Conservation (phyloP, 2,329 filamentous ascomycete genomes). For the Clarireedia sp. region DNA sequence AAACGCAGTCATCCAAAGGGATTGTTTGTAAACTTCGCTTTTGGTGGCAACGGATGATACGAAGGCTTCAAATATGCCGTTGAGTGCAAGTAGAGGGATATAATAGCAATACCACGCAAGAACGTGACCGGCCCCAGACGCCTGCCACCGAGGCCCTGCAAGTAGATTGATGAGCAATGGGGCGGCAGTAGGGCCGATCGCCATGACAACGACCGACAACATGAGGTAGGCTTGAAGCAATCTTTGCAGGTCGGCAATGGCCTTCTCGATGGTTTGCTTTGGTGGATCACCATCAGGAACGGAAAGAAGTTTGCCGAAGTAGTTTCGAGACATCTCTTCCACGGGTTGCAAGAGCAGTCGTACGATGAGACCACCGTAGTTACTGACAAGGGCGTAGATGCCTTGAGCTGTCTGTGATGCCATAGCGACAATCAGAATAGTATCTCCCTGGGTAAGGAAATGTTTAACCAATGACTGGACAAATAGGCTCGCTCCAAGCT, state of each 20-base stretch:
- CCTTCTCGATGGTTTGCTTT: slow-evolving; percentile 32
- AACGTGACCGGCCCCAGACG: slow-evolving; percentile 63
- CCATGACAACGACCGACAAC: slow-evolving; percentile 59
- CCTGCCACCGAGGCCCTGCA: slow-evolving; percentile 69
- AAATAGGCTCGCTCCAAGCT: slow-evolving; percentile 73
- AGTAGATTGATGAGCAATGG: slow-evolving; percentile 66
- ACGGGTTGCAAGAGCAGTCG: slow-evolving; percentile 89
- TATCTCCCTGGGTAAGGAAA: slow-evolving; percentile 87
- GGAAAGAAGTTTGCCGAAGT: slow-evolving; percentile 74
- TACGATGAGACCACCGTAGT: slow-evolving; percentile 85
- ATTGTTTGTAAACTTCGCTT: slow-evolving; percentile 67
- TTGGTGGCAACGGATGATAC: slow-evolving; percentile 79
- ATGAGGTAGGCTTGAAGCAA: slow-evolving; percentile 69
- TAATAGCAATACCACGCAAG: slow-evolving; percentile 83
- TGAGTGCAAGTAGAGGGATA: slow-evolving; percentile 84
- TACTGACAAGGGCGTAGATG: slow-evolving; percentile 85
- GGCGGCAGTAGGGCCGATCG: slow-evolving; percentile 68
- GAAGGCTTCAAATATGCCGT: slow-evolving; percentile 87
- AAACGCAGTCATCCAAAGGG: slow-evolving; percentile 76
- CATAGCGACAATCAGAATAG: slow-evolving; percentile 73
- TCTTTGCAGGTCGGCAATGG: slow-evolving; percentile 46
- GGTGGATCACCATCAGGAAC: slow-evolving; percentile 24
- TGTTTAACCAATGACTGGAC: slow-evolving; percentile 88
- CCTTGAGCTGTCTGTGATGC: slow-evolving; percentile 77
- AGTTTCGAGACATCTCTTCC: slow-evolving; percentile 84